Evolutionary conservation across 352 stramenopile genomes (phyloP).

Genomic region (Bremia lactucae): DNA sequence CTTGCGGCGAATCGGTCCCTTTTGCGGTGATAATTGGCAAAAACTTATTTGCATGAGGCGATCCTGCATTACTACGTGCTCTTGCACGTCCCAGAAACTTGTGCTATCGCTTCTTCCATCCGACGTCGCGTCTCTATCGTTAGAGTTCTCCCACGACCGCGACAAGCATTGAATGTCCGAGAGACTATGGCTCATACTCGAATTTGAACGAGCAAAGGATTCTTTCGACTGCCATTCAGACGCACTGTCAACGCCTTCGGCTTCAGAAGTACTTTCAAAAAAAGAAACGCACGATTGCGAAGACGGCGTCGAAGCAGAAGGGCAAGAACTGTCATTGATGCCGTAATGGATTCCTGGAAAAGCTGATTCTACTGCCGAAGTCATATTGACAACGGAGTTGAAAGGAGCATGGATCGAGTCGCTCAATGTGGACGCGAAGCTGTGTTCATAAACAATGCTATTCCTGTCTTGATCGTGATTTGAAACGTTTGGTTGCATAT

Average conservation of each 20-base stretch:
- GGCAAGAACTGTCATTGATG: constrained; percentile 28
- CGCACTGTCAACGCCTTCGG: constrained; percentile 1
- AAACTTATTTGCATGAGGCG: too few relatives aligned
- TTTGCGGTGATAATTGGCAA: too few relatives aligned
- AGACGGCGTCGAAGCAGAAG: constrained; percentile 23
- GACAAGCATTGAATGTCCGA: background rate
- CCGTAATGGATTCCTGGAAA: constrained; percentile 24
- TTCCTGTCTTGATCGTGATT: constrained; percentile 10
- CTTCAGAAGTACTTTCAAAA: constrained; percentile 3
- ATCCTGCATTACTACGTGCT: too few relatives aligned
- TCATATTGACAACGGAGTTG: constrained; percentile 43
- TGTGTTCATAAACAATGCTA: constrained; percentile 10
- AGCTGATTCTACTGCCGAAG: constrained; percentile 22
- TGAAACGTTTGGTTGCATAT: background rate
- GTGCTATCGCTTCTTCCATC: constrained; percentile 51
- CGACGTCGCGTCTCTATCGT: constrained; percentile 12
- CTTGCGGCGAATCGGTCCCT: background rate
- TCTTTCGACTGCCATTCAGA: constrained; percentile 1
- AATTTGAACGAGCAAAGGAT: constrained; percentile 2
- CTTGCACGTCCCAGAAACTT: too few relatives aligned
- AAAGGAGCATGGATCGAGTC: constrained; percentile 34
- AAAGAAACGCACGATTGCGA: constrained; percentile 21
- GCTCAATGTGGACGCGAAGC: constrained; percentile 35
- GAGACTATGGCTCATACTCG: background rate
- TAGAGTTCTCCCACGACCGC: background rate